Conservation (phyloP, 495 filamentous ascomycete species). For the Apiosordaria backusii region DNA sequence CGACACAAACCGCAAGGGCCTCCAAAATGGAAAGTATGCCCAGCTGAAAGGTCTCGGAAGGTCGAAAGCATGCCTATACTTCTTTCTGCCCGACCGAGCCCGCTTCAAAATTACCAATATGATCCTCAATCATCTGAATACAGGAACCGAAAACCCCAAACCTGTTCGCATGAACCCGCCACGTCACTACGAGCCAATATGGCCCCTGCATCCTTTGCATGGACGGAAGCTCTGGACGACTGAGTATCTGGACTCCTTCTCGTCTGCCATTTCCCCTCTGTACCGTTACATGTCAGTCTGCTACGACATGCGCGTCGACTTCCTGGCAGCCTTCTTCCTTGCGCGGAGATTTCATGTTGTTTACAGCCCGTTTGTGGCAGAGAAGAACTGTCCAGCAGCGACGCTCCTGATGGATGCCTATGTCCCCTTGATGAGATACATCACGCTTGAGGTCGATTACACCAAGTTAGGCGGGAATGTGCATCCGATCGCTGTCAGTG, state of each 20-base stretch:
- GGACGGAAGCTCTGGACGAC: conserved; percentile 16
- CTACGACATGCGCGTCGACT: conserved; percentile 25
- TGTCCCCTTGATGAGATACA: conserved; percentile 26
- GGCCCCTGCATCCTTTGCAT: conserved; percentile 17
- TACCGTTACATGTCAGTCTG: conserved; percentile 21
- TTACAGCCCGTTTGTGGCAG: conserved; percentile 24
- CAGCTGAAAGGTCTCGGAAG: background rate
- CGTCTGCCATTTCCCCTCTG: conserved; percentile 15
- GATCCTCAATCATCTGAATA: conserved; percentile 3
- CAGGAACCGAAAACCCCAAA: conserved; percentile 12
- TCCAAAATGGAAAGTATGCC: background rate
- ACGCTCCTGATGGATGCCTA: conserved; percentile 22
- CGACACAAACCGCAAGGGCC: background rate
- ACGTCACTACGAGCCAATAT: conserved; percentile 17
- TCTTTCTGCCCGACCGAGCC: conserved; percentile 19
- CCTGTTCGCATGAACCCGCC: conserved; percentile 25
- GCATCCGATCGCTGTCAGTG: conserved; percentile 9
- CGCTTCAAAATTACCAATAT: conserved; percentile 23
- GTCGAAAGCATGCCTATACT: conserved; percentile 12
- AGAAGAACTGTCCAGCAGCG: conserved; percentile 16
- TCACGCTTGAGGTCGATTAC: conserved; percentile 33
- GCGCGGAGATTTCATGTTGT: conserved; percentile 31
- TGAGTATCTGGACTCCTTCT: conserved; percentile 28
- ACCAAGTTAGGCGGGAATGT: conserved; percentile 25
- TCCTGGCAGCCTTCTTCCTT: conserved; percentile 26